Conservation (phyloP, 495 filamentous ascomycete genomes). For the Penicillium angulare region DNA sequence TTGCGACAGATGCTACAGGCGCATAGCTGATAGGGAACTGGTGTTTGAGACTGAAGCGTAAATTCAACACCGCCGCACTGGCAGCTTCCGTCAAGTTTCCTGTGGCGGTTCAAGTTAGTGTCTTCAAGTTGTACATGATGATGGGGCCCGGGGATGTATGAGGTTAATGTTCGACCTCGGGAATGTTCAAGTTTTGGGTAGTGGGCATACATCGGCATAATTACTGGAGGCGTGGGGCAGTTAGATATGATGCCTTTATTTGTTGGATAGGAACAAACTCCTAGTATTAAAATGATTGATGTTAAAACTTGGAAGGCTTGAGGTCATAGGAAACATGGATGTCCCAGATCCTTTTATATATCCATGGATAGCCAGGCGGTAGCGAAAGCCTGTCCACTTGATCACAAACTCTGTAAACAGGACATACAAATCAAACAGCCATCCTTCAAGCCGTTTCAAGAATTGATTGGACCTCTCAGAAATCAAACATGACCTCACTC, state of each 20-base stretch:
- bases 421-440: conserved; percentile 2
- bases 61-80: conserved; percentile 55
- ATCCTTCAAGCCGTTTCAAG: not conserved
- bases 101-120: conserved; percentile 14
- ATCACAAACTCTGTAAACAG: too few species aligned
- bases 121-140: too few species aligned
- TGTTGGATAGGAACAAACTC: not conserved
- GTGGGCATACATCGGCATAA: conserved; percentile 29
- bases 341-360: too few species aligned
- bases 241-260: not conserved
- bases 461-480: not conserved
- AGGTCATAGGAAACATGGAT: too few species aligned
- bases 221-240: conserved; percentile 1
- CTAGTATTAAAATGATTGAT: not conserved
- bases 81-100: conserved; percentile 53
- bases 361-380: too few species aligned
- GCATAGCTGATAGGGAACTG: conserved; percentile 56
- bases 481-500: not conserved
- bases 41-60: conserved; percentile 48
- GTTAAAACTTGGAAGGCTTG: too few species aligned
- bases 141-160: too few species aligned
- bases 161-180: too few species aligned
- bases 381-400: too few species aligned
- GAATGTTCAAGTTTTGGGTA: not conserved
- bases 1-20: conserved; percentile 59